These are phyloP conservation scores for Fusarium ramigenum DNA, from an alignment of 2,329 filamentous ascomycete species.

Conservation along the genomic window DNA sequence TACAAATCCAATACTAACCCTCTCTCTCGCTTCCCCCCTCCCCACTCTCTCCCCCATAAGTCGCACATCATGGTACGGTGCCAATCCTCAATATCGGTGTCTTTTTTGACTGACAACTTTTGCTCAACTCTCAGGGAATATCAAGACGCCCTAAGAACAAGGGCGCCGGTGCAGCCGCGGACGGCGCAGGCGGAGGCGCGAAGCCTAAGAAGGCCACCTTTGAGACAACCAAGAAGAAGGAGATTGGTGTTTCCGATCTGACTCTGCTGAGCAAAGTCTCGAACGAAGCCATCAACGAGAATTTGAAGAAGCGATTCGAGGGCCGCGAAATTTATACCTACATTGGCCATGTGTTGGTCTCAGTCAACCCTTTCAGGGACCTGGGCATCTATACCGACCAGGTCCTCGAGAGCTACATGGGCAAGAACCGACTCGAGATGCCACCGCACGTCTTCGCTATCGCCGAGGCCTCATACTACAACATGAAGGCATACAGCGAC, in stretches of 20 bases:
- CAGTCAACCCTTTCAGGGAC: slow-evolving; percentile 97
- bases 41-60: slow-evolving; percentile 25
- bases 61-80: slow-evolving; percentile 48
- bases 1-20: slow-evolving; percentile 21
- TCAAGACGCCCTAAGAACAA: slow-evolving; percentile 55
- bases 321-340: slow-evolving; percentile 99
- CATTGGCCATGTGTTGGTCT: slow-evolving; percentile 98
- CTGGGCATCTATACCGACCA: slow-evolving; percentile 97
- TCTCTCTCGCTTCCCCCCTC: slow-evolving; percentile 26
- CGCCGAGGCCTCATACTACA: slow-evolving; percentile 96
- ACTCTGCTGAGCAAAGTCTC: slow-evolving; percentile 98
- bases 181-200: slow-evolving; percentile 53
- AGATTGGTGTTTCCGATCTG: slow-evolving; percentile 97
- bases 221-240: slow-evolving; percentile 98
- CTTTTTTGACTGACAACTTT: slow-evolving; percentile 25
- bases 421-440: slow-evolving; percentile 95
- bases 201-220: slow-evolving; percentile 96
- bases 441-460: slow-evolving; percentile 97
- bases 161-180: slow-evolving; percentile 51
- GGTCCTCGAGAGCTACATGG: slow-evolving; percentile 92
- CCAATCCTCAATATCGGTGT: slow-evolving; percentile 13
- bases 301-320: slow-evolving; percentile 97
- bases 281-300: slow-evolving; percentile 99
- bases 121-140: slow-evolving; percentile 47
- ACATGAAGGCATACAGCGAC: slow-evolving; percentile 99